phyloP scores from a whole-genome alignment of 345 rosid genomes.

The Linum tenue region DNA sequence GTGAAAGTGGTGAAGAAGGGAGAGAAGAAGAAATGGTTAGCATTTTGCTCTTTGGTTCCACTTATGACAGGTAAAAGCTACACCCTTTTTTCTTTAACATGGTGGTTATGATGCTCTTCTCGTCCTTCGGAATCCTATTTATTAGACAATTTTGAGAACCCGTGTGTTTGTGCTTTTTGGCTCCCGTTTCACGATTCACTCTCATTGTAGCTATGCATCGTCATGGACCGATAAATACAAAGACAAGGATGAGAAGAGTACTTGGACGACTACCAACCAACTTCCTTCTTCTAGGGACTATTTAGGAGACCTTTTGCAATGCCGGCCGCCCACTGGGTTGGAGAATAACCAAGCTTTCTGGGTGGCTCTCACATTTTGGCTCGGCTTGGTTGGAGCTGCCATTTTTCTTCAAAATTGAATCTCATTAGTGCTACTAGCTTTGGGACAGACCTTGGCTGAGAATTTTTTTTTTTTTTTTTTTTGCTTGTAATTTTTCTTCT shows the following conservation, averaged over 20 bases:
- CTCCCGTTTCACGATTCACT: background rate
- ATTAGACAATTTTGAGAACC: background rate
- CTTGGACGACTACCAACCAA: slow-evolving; percentile 54
- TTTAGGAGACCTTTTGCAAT: slow-evolving; percentile 59
- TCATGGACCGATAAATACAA: slow-evolving; percentile 78
- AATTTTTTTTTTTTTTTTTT: no score
- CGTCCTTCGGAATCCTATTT: no score
- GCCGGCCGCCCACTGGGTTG: slow-evolving; percentile 65
- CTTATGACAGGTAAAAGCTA: slow-evolving; percentile 56
- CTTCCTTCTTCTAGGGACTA: slow-evolving; percentile 55
- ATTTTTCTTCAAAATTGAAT: slow-evolving; percentile 56
- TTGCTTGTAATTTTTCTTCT: no score
- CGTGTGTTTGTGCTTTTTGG: no score
- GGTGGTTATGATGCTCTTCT: background rate
- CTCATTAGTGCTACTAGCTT: background rate
- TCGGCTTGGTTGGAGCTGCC: slow-evolving; percentile 85
- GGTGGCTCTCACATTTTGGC: slow-evolving; percentile 70
- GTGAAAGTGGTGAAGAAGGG: slow-evolving; percentile 25
- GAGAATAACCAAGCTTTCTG: slow-evolving; percentile 65
- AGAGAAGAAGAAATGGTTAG: slow-evolving; percentile 85
- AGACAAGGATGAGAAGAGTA: slow-evolving; percentile 41
- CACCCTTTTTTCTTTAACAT: background rate
- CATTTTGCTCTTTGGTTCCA: slow-evolving; percentile 64
- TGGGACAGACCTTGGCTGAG: no score
- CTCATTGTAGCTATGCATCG: slow-evolving; percentile 67